phyloP scores from a whole-genome alignment of 371 early-diverging fungal species.

The Apophysomyces trapeziformis region DNA sequence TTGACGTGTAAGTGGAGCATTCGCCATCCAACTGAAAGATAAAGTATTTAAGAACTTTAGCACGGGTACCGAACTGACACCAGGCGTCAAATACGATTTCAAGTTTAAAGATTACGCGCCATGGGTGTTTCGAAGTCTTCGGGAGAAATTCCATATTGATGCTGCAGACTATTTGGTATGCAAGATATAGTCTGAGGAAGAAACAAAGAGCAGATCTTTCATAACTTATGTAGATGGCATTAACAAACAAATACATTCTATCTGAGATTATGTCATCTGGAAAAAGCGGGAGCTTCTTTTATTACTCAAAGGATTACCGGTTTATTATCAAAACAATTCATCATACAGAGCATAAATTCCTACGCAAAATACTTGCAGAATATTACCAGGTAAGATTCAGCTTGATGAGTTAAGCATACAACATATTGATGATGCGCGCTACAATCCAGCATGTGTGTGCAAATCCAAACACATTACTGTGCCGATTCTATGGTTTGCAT shows the following conservation, averaged over 20 bases:
- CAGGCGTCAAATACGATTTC: slow-evolving; percentile 93
- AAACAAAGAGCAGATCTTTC: too few relatives aligned
- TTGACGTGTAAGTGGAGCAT: slow-evolving; percentile 71
- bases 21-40: background rate
- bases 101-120: slow-evolving; percentile 98
- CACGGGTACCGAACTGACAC: slow-evolving; percentile 90
- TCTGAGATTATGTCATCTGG: slow-evolving; percentile 94
- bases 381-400: slow-evolving; percentile 71
- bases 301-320: slow-evolving; percentile 95
- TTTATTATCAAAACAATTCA: slow-evolving; percentile 98
- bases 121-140: slow-evolving; percentile 89
- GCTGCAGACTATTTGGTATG: slow-evolving; percentile 90
- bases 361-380: slow-evolving; percentile 80
- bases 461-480: slow-evolving; percentile 90
- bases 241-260: slow-evolving; percentile 94
- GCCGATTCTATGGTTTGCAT: slow-evolving; percentile 94
- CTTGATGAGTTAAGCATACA: background rate
- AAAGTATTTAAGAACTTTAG: slow-evolving; percentile 31
- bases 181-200: too few relatives aligned
- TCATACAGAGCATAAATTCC: slow-evolving; percentile 90
- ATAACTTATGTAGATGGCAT: slow-evolving; percentile 63
- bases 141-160: slow-evolving; percentile 86
- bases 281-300: slow-evolving; percentile 95
- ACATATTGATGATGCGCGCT: background rate
- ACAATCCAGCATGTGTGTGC: slow-evolving; percentile 74